Evolutionary conservation across 2,329 filamentous ascomycete species (phyloP), one percentile per base, ranked within the genome.

Genomic region (Blastomyces gilchristii): DNA sequence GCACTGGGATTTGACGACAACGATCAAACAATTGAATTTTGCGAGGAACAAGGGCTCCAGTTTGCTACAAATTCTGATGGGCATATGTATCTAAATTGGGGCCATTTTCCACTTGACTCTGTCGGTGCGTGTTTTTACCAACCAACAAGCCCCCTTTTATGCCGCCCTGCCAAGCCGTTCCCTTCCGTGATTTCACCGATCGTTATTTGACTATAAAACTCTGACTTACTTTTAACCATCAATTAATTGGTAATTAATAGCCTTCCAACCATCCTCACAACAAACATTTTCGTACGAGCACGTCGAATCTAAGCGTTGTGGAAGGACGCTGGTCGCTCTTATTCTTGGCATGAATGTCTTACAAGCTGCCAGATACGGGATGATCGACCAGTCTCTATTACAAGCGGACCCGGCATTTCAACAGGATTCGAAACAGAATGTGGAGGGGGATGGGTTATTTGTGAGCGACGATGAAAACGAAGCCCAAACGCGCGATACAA

Each of bases 281-380:
- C 84, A 86, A 66, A 74, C 76, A 18, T 83, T 82, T 65, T 85
- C 83, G 0, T 72, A 79, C 25, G 74, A 67, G 5, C 75, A 82
- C 60, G 85, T 87, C 18, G 85, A 87, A 69, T 73, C 74, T 34
- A 87, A 87, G 71, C 79, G 84, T 49, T 76, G 78, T 62, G 78
- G 79, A 28, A 79, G 85, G 67, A 80, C 77, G 1, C 71, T 85
- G n/a, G 79, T 80, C 28, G 81, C 84, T 9, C 73, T 87, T 37
- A 81, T 86, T 61, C 78, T 82, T 68, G 84, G 84, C 16, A 74
- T 85, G 70, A 80, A 74, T 54, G 78, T 85, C 56, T 74, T 74
- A 54, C 77, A 82, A 67, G 82, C 85, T 22, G 76, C 75, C 52
- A 73, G 71, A 18, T 71, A 77, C 54, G 80, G 80, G 9, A 76